Base-by-base conservation (phyloP, 192 early-diverging fungal species). In the Spinellus fusiger region DNA sequence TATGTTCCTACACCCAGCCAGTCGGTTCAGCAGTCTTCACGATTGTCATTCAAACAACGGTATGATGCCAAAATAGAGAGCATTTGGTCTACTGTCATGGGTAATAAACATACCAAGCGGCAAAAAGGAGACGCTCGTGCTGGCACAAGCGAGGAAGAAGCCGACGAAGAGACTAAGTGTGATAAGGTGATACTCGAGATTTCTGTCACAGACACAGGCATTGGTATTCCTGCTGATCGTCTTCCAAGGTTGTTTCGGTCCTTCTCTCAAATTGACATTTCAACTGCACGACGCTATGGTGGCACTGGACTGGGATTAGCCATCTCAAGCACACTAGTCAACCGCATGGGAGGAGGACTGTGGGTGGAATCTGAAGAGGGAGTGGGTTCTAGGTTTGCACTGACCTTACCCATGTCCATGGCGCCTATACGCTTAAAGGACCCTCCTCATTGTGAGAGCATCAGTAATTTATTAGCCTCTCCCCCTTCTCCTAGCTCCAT, bases 231-330 rank as follows among this genome's bases (percentile, higher is more conserved):
- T 2, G 53, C 74, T 7, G 71, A 81, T 23, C 60, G 73, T 12
- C 69, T 86, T 18, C 76, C 78, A 49, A 71, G 75, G 12, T 65
- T 87, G 8, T 87, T 87, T 64, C 74, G 78, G 8, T 77, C 82
- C 8, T 87, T 87, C 53, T 85, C 82, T 13, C 85, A 86, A 49
- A 77, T 86, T 23, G 82, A 87, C 20, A 72, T 77, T 44, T 84
- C 82, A 23, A 78, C 79, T 12, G 76, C 78, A 25, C 64, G 82
- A 37, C 68, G 75, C 25, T 82, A 79, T 47, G 83, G 77, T 25
- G 83, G 83, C 23, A 86, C 85, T 2, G 86, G 86, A 3, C 64
- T 88, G 16, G 86, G 86, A 0, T 68, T 88, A 29, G 86, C 84
- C 9, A 88, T 88, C 35, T 85, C 81, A n/a, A 81, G 79, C 22